Evolutionary conservation across 2,329 filamentous ascomycete genomes (phyloP), one percentile per base, ranked within the genome.

Genomic region (Alternaria burnsii): DNA sequence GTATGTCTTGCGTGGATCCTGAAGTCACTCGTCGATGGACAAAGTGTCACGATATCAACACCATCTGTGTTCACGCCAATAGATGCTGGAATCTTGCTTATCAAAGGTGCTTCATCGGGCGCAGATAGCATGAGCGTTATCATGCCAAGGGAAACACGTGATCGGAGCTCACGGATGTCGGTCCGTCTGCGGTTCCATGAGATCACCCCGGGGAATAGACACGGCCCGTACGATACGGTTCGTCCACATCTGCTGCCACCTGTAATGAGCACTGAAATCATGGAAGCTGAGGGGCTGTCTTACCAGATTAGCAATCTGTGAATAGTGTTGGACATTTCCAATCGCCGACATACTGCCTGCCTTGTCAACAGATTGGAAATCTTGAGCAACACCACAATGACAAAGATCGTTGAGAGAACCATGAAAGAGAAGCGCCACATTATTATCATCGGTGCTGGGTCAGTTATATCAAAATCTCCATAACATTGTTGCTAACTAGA

Each of bases 21-120:
- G n/a, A n/a, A n/a, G n/a, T n/a, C n/a, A n/a, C n/a, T n/a, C n/a
- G n/a, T n/a, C n/a, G n/a, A n/a, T n/a, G n/a, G n/a, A n/a, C n/a
- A n/a, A n/a, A n/a, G n/a, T n/a, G n/a, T n/a, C n/a, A n/a, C n/a
- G n/a, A n/a, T n/a, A n/a, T n/a, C n/a, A n/a, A n/a, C n/a, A n/a
- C n/a, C n/a, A n/a, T n/a, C n/a, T n/a, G n/a, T n/a, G n/a, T n/a
- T n/a, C n/a, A n/a, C n/a, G n/a, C n/a, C n/a, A n/a, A n/a, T n/a
- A n/a, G n/a, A 11, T 10, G 28, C 28, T 11, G 11, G 28, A 30
- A 4, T 11, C 11, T 5, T 30, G 12, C 32, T 11, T 14, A 34
- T 34, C 32, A 34, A 0, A 14, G 12, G 0, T 34, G 4, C 5
- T 16, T 3, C 11, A 3, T 16, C 0, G 12, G 14, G 14, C 12